Conservation (phyloP, 1,284 basidiomycete species). For the Puccinia polysora region DNA sequence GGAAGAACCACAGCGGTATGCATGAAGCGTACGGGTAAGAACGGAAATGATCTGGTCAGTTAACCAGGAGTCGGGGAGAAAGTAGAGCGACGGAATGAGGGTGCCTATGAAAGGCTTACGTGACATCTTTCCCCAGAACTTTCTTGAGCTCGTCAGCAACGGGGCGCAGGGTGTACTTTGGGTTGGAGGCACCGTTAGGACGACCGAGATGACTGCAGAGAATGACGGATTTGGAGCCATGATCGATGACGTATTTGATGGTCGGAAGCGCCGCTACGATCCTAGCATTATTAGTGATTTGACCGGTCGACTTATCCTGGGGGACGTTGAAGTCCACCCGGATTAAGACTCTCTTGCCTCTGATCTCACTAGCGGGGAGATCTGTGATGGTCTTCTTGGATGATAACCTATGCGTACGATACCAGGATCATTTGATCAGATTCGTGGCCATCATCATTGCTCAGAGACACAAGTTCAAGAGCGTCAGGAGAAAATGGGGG, state of each 20-base stretch:
- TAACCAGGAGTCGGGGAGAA: too few species aligned
- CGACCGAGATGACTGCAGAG: conserved; percentile 98
- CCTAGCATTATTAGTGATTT: conserved; percentile 96
- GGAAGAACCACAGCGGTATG: too few species aligned
- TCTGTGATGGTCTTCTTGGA: conserved; percentile 48
- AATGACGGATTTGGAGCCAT: conserved; percentile 76
- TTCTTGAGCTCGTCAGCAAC: background rate
- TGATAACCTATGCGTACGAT: conserved; percentile 11
- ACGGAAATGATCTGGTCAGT: too few species aligned
- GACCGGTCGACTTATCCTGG: conserved; percentile 68
- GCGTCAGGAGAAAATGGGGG: too few species aligned
- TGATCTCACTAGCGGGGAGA: conserved; percentile 86
- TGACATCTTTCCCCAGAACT: conserved; percentile 10
- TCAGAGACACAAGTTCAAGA: too few species aligned
- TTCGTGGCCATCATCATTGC: too few species aligned
- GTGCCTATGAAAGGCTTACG: conserved; percentile 19
- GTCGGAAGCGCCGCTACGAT: conserved; percentile 95
- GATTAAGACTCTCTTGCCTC: conserved; percentile 85
- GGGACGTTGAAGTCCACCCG: conserved; percentile 98
- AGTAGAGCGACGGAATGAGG: background rate
- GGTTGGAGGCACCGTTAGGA: conserved; percentile 82
- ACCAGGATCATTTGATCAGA: too few species aligned
- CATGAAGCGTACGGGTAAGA: too few species aligned
- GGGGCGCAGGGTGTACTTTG: conserved; percentile 73
- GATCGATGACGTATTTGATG: conserved; percentile 85